Evolutionary conservation across 1,284 basidiomycete species (phyloP).

Genomic region (Pisolithus thermaeus): DNA sequence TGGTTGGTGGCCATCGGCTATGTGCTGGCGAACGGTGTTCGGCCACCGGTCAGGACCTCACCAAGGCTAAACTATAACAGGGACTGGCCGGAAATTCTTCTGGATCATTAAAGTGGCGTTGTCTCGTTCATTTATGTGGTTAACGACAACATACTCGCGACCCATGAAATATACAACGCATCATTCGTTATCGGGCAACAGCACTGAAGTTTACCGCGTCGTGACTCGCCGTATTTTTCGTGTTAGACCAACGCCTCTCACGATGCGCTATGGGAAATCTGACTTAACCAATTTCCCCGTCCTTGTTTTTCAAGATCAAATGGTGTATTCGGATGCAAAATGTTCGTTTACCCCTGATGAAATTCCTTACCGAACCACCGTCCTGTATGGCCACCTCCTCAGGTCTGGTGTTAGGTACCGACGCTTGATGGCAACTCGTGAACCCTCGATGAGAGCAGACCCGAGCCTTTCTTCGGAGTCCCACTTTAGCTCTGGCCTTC

Average conservation of each 20-base stretch:
- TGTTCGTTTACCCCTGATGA: conserved; percentile 6
- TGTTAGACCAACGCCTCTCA: conserved; percentile 18
- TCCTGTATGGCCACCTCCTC: conserved; percentile 11
- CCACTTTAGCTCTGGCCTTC: conserved; percentile 14
- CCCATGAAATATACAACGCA: neutral
- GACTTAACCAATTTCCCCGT: conserved; percentile 9
- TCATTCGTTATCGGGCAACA: neutral
- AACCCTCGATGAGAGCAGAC: conserved; percentile 6
- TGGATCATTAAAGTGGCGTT: no score
- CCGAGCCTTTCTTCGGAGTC: conserved; percentile 13
- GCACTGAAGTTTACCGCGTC: neutral
- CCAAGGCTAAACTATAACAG: no score
- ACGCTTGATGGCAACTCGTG: conserved; percentile 17
- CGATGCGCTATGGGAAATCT: conserved; percentile 11
- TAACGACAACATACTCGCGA: neutral
- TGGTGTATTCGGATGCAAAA: neutral
- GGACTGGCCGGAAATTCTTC: no score
- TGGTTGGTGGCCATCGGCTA: no score
- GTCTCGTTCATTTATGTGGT: neutral
- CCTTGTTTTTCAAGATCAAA: conserved; percentile 11
- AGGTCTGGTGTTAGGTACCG: conserved; percentile 16
- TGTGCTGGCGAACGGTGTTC: no score
- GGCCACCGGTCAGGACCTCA: no score
- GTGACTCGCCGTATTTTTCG: conserved; percentile 7
- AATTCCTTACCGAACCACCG: conserved; percentile 15